Evolutionary conservation across 2,329 filamentous ascomycete species (phyloP).

Genomic region (Fusarium torulosum): DNA sequence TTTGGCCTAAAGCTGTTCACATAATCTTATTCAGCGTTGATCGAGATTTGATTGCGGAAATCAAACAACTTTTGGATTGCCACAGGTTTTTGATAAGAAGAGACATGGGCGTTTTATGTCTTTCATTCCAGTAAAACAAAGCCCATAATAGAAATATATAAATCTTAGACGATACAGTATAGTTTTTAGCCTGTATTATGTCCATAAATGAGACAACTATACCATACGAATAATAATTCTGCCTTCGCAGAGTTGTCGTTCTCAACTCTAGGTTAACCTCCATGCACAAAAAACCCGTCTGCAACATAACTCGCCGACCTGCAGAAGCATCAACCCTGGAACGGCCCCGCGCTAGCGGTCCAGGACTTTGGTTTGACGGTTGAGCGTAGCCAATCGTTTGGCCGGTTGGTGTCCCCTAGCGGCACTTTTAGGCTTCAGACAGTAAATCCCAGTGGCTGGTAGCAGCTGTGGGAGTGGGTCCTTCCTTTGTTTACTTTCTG

Average conservation of each 20-base stretch:
- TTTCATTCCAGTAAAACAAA: not conserved
- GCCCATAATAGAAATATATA: too few species aligned
- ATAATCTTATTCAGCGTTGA: not conserved
- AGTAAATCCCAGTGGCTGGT: constrained; percentile 21
- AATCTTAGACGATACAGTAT: not conserved
- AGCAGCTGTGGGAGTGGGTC: constrained; percentile 27
- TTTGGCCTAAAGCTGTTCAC: not conserved
- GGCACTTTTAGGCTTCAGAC: constrained; percentile 1
- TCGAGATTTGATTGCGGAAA: too few species aligned
- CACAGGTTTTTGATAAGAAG: too few species aligned
- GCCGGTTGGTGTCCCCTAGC: constrained; percentile 5
- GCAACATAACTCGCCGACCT: constrained; percentile 18
- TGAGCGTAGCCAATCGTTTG: constrained; percentile 6
- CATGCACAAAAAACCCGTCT: constrained; percentile 13
- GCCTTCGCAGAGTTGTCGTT: not conserved
- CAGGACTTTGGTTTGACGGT: constrained; percentile 15
- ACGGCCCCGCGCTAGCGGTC: constrained; percentile 20
- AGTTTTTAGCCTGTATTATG: not conserved
- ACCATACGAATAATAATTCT: not conserved
- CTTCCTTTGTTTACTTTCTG: constrained; percentile 53
- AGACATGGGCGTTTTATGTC: not conserved
- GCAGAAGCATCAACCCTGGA: constrained; percentile 20
- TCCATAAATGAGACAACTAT: not conserved
- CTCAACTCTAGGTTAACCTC: constrained; percentile 17
- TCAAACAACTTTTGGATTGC: too few species aligned